phyloP scores from a whole-genome alignment of 352 stramenopile species.

The Phytophthora capsici region DNA sequence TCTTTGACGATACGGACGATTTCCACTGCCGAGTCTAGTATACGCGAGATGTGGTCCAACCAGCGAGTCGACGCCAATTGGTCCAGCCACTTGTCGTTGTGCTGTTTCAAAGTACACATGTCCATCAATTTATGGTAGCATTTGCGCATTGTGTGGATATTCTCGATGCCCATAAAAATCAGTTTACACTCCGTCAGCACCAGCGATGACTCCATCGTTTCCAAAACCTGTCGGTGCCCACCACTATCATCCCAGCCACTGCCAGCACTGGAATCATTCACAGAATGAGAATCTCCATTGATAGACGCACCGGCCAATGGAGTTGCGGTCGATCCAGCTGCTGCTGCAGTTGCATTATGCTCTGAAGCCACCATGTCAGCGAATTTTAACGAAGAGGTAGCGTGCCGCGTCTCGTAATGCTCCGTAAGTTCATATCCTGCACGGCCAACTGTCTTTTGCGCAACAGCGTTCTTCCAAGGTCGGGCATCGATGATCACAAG shows the following conservation, averaged over 20 bases:
- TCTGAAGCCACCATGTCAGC: conserved; percentile 65
- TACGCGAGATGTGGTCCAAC: conserved; percentile 81
- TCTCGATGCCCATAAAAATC: conserved; percentile 92
- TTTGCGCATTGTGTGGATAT: conserved; percentile 93
- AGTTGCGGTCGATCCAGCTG: not conserved
- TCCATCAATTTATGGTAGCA: conserved; percentile 82
- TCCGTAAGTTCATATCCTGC: conserved; percentile 90
- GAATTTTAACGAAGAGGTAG: conserved; percentile 66
- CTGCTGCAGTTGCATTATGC: conserved; percentile 28
- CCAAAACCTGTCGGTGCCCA: conserved; percentile 37
- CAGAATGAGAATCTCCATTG: conserved; percentile 24
- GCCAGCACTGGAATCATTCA: conserved; percentile 6
- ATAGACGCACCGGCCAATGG: conserved; percentile 14
- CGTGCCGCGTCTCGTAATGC: conserved; percentile 79
- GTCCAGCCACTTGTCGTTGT: conserved; percentile 83
- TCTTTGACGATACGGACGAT: conserved; percentile 83
- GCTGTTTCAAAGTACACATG: conserved; percentile 68
- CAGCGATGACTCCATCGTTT: conserved; percentile 55
- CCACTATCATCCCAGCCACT: conserved; percentile 22
- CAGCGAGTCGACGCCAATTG: conserved; percentile 75
- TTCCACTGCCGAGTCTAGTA: conserved; percentile 84
- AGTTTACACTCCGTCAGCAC: conserved; percentile 85
- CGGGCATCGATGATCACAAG: conserved; percentile 92
- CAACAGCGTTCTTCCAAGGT: conserved; percentile 90
- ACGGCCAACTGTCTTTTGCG: conserved; percentile 89